These are phyloP conservation scores for Penicillium corylophilum DNA, from an alignment of 2,329 filamentous ascomycete genomes.

Conservation along the genomic window DNA sequence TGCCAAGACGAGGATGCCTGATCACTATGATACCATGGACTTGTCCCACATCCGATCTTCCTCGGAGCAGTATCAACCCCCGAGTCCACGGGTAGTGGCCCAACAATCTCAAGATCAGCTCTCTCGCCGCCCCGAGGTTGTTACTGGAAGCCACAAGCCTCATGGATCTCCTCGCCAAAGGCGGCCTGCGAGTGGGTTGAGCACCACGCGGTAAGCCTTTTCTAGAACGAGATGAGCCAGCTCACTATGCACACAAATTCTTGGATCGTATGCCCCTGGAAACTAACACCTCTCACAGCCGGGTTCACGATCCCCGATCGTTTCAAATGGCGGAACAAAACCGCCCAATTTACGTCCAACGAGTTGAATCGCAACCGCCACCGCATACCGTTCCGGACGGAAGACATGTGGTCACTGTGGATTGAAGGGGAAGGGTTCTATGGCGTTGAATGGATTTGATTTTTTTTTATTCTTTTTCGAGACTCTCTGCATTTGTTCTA, in stretches of 20 bases:
- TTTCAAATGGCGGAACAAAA: constrained; percentile 22
- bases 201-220: constrained; percentile 20
- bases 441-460: neutral
- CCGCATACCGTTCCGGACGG: constrained; percentile 21
- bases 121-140: constrained; percentile 6
- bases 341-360: constrained; percentile 24
- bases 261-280: neutral
- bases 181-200: constrained; percentile 17
- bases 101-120: constrained; percentile 17
- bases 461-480: neutral
- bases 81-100: constrained; percentile 10
- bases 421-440: constrained; percentile 18
- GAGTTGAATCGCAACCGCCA: constrained; percentile 19
- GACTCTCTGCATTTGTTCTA: constrained; percentile 7
- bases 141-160: constrained; percentile 8
- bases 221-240: constrained; percentile 3
- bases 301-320: constrained; percentile 16
- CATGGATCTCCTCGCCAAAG: constrained; percentile 15
- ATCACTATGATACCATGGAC: constrained; percentile 16
- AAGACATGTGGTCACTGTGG: constrained; percentile 29
- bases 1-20: constrained; percentile 9
- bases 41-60: constrained; percentile 11
- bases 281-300: constrained; percentile 16
- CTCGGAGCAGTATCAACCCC: constrained; percentile 11
- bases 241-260: neutral